Evolutionary conservation across 441 rosid genomes (phyloP).

Genomic region (Syzygium syzygioides): DNA sequence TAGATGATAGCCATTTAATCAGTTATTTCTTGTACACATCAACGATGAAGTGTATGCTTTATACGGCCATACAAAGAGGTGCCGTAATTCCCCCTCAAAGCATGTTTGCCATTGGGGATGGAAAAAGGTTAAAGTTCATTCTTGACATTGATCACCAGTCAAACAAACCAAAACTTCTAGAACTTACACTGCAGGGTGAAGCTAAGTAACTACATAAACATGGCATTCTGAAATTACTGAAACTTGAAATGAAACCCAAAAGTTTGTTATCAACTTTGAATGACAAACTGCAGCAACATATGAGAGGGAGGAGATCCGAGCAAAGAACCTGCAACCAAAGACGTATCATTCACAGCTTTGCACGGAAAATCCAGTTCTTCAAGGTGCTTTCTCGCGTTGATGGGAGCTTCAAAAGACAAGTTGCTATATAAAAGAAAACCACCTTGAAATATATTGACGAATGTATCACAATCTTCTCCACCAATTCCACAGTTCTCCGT

Average conservation of each 20-base stretch:
- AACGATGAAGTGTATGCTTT: background rate
- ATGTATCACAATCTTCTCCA: conserved; percentile 72
- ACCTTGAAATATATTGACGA: conserved; percentile 77
- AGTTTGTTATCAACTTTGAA: background rate
- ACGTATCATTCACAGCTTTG: conserved; percentile 84
- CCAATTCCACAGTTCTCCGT: conserved; percentile 47
- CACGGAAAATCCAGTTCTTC: conserved; percentile 90
- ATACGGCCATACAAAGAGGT: background rate
- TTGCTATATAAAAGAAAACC: conserved; percentile 85
- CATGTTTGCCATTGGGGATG: background rate
- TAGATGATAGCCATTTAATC: conserved; percentile 23
- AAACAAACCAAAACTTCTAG: background rate
- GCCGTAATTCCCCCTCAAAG: background rate
- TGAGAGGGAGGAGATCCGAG: conserved; percentile 11
- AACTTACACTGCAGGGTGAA: background rate
- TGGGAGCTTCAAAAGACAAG: conserved; percentile 85
- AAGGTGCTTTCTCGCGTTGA: conserved; percentile 86
- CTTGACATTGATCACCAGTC: background rate
- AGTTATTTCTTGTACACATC: conserved; percentile 1
- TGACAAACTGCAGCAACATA: conserved; percentile 1
- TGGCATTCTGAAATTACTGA: background rate
- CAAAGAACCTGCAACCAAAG: conserved; percentile 87
- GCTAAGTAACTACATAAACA: background rate
- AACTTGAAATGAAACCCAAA: background rate
- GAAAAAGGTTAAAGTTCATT: background rate